Evolutionary conservation across 1,284 basidiomycete genomes (phyloP), one percentile per base, ranked within the genome.

Genomic region (Ustilago bromivora): DNA sequence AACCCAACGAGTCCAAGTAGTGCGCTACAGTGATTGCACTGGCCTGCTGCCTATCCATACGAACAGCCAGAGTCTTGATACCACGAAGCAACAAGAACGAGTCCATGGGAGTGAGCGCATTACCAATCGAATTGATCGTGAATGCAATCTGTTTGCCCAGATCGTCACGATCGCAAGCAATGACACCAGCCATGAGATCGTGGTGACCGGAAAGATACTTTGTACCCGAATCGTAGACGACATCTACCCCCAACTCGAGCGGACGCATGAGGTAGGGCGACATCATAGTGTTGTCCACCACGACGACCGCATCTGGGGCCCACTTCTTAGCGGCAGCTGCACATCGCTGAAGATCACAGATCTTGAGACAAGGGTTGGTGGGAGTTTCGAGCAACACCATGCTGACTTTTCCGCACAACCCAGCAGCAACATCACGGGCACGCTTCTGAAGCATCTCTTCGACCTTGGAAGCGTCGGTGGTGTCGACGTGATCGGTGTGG

Each of bases 201-300:
- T 99, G 97, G 87, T 99, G 97, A 4, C 97, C 97, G 61, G 93
- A 94, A 58, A 99, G 90, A 87, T 98, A 99, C 87, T 99, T 99
- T 47, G 97, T 99, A 11, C 92, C 97, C 70, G 94, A 96, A 87
- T 99, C 97, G 85, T 99, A 99, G 17, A 98, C 96, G 59, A 99
- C 91, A 85, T 99, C 97, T 54, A 93, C 94, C 34, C 97, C 97
- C 71, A 97, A 92, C 85, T 98, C 95, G 59, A 99, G 90, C 2
- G 97, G 97, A 62, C 96, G 89, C 87, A 98, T 96, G 19, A 99
- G 90, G 87, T 98, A 99, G 11, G 97, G 97, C 83, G 95, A 98
- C 96, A 99, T 98, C 97, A 99, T 99, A 75, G 97, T 99, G 87
- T 99, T 99, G 88, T 99, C 97, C 31, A 82, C 79, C 5, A 85